Evolutionary conservation across 495 filamentous ascomycete genomes (phyloP).

Genomic region (Penicillium coffeae): DNA sequence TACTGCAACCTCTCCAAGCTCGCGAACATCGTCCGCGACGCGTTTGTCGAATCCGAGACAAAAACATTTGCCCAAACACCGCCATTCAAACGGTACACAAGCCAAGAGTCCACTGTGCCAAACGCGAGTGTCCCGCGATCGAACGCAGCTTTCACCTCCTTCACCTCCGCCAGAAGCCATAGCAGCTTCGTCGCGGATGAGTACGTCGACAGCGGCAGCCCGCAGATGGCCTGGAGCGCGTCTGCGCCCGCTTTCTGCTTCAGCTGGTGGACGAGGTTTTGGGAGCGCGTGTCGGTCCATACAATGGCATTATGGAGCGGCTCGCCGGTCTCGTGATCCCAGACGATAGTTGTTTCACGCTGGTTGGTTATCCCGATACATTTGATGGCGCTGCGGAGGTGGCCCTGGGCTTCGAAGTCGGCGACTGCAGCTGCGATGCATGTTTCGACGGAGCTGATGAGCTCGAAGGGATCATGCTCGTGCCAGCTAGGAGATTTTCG

Average conservation of each 20-base stretch:
- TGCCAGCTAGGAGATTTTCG: slow-evolving; percentile 78
- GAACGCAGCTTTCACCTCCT: slow-evolving; percentile 69
- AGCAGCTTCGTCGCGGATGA: slow-evolving; percentile 86
- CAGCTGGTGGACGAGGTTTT: slow-evolving; percentile 68
- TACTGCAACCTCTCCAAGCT: slow-evolving; percentile 83
- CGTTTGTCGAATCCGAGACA: slow-evolving; percentile 91
- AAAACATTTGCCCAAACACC: slow-evolving; percentile 64
- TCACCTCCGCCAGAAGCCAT: slow-evolving; percentile 77
- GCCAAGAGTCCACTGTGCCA: slow-evolving; percentile 90
- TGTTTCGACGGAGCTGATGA: slow-evolving; percentile 71
- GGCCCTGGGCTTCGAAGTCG: slow-evolving; percentile 63
- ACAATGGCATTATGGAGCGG: slow-evolving; percentile 86
- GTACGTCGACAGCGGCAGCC: slow-evolving; percentile 89
- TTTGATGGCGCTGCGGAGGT: slow-evolving; percentile 65
- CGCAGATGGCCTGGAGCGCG: slow-evolving; percentile 68
- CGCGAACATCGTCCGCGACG: slow-evolving; percentile 95
- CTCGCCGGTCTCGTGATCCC: slow-evolving; percentile 83
- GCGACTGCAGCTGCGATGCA: slow-evolving; percentile 78
- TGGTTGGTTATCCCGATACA: slow-evolving; percentile 93
- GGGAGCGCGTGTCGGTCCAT: slow-evolving; percentile 91
- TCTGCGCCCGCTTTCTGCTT: slow-evolving; percentile 62
- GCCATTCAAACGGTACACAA: slow-evolving; percentile 87
- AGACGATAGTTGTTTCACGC: slow-evolving; percentile 89
- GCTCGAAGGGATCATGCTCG: slow-evolving; percentile 81
- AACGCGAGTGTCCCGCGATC: slow-evolving; percentile 77